These are phyloP conservation scores for Pascua guehoae DNA, from an alignment of 1,284 basidiomycete genomes.

Conservation along the genomic window DNA sequence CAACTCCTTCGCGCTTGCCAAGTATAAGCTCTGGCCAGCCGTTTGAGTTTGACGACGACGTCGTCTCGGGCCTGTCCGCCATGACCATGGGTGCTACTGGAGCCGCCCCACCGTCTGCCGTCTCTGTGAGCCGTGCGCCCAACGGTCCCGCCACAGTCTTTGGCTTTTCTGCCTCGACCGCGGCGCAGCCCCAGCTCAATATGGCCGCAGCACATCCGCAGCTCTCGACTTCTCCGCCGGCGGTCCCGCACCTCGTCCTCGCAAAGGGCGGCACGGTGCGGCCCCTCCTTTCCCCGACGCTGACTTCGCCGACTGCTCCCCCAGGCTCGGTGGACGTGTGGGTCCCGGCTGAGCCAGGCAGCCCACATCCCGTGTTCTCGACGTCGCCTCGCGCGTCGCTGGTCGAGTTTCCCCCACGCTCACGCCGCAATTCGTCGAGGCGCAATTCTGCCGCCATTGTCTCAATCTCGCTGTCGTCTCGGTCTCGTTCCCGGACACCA, in stretches of 20 bases:
- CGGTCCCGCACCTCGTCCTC: neutral
- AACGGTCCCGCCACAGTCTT: too few species aligned
- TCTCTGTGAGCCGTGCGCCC: too few species aligned
- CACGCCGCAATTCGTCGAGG: slow-evolving; percentile 27
- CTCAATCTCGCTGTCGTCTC: slow-evolving; percentile 40
- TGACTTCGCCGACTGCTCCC: slow-evolving; percentile 1
- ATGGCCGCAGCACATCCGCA: too few species aligned
- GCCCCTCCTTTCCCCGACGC: slow-evolving; percentile 7
- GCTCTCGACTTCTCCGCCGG: too few species aligned
- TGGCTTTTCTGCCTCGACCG: too few species aligned
- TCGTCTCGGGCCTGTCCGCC: neutral
- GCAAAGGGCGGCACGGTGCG: slow-evolving; percentile 8
- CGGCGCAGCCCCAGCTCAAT: too few species aligned
- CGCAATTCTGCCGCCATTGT: slow-evolving; percentile 44
- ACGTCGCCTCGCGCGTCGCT: slow-evolving; percentile 23
- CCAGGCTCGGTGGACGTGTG: too few species aligned
- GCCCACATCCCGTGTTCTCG: slow-evolving; percentile 14
- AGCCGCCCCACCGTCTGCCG: too few species aligned
- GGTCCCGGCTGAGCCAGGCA: neutral
- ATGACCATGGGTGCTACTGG: too few species aligned
- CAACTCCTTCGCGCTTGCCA: slow-evolving; percentile 1
- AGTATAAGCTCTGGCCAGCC: slow-evolving; percentile 5
- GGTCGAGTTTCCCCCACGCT: slow-evolving; percentile 13
- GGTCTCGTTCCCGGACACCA: slow-evolving; percentile 42
- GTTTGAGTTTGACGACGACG: slow-evolving; percentile 4